phyloP scores from a whole-genome alignment of 345 rosid genomes.

The Lepidium aucheri region DNA sequence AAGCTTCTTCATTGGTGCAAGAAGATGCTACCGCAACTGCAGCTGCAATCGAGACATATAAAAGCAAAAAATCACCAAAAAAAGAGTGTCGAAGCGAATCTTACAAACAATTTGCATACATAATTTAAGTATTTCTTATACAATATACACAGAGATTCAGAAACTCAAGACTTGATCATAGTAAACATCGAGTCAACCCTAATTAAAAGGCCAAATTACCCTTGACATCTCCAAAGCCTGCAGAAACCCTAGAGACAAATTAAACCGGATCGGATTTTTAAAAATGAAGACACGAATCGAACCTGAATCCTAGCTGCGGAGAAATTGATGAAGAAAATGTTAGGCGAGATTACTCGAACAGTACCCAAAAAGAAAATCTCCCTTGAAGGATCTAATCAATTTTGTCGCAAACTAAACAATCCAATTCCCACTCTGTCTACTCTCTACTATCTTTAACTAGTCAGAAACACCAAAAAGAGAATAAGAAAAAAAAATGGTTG shows the following conservation, averaged over 20 bases:
- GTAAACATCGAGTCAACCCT: background rate
- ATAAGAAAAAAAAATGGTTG: background rate
- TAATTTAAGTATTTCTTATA: background rate
- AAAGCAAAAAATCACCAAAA: background rate
- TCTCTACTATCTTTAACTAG: background rate
- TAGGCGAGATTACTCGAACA: conserved; percentile 19
- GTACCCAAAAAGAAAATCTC: background rate
- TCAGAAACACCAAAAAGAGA: background rate
- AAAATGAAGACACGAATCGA: background rate
- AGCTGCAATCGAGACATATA: conserved; percentile 29
- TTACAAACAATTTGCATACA: background rate
- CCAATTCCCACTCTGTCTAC: background rate
- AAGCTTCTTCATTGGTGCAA: conserved; percentile 70
- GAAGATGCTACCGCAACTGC: conserved; percentile 22
- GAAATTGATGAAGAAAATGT: conserved; percentile 10
- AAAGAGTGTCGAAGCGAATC: background rate
- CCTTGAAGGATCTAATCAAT: background rate
- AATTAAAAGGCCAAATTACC: conserved; percentile 21
- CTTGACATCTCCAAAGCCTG: conserved; percentile 18
- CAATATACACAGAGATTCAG: background rate
- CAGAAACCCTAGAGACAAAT: conserved; percentile 16
- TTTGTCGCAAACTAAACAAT: conserved; percentile 29
- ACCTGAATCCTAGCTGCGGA: conserved; percentile 11
- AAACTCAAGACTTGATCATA: background rate
- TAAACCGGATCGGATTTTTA: background rate